Base-by-base conservation (phyloP, 495 filamentous ascomycete species). In the Podospora pseudocomata region DNA sequence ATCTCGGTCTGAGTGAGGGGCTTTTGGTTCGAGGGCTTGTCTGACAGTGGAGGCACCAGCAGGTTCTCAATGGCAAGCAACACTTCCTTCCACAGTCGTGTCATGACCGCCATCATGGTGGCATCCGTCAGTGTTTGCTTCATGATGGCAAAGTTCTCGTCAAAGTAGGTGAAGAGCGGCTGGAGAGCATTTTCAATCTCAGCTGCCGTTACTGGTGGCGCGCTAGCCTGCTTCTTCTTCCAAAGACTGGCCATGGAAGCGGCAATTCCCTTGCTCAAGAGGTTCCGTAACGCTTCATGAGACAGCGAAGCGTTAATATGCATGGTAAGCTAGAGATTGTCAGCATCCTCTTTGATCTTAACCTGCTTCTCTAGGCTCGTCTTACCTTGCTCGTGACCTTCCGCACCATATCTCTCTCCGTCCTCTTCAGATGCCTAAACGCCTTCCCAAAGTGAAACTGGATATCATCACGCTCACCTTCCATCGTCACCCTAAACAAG, bases 81-180 rank as follows among this genome's bases (percentile, higher is more conserved):
- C 11, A 97, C 93, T 78, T 97, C 96, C 77, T 99, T 99, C 96
- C 96, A 99, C 16, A 99, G 79, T 54, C 96, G 88, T 27, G 92
- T 95, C 96, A 99, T 99, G 67, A 99, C 94, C 78, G 93, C 91
- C 67, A 91, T 86, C 95, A 99, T 97, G 59, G 96, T 94, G 63
- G 92, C 87, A 44, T 90, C 89, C 2, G 96, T 98, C 32, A 99
- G 84, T 1, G 94, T 97, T 77, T 93, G 88, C 79, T 97, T 97
- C 92, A 99, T 95, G 74, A 97, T 97, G 53, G 93, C 94, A 74
- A 99, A 99, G 74, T 99, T 99, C 76, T 97, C 96, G 75, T 98
- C 92, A 75, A 99, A 98, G 76, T 99, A 99, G 65, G 88, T 87
- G 72, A 97, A 96, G n/a, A 99, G 85, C 3, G 94, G 92, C 67